Percentiles rank a stretch among this genome's conserved stretches.
Evolutionary conservation across 148 eudicot species (phyloP).

Genomic region (Chenopodium album): DNA sequence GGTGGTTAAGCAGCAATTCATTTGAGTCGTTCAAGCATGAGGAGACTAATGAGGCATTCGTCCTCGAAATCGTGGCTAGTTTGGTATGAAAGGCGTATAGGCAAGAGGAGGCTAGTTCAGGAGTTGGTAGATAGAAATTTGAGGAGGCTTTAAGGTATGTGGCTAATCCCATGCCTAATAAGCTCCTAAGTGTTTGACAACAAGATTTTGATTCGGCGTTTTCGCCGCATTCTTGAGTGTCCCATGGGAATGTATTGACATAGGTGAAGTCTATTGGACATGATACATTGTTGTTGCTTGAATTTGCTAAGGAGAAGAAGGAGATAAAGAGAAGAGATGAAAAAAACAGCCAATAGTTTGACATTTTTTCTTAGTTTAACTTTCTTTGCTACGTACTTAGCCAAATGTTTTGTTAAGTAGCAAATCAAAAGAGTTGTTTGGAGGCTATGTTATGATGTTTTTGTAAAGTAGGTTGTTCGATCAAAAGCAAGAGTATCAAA

Average conservation of each 20-base stretch:
- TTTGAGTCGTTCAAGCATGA: slow-evolving; percentile 36
- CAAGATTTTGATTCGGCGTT: slow-evolving; percentile 33
- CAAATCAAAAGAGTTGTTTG: neutral
- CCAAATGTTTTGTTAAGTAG: neutral
- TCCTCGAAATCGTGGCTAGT: slow-evolving; percentile 21
- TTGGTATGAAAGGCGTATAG: slow-evolving; percentile 28
- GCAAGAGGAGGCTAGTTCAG: slow-evolving; percentile 44
- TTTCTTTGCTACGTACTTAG: neutral
- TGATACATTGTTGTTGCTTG: slow-evolving; percentile 17
- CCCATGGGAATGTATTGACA: slow-evolving; percentile 59
- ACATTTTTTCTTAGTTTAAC: slow-evolving; percentile 7
- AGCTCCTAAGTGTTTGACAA: slow-evolving; percentile 54
- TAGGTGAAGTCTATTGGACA: slow-evolving; percentile 62
- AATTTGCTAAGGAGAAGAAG: slow-evolving; percentile 16
- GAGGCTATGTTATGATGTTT: neutral
- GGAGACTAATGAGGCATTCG: slow-evolving; percentile 27
- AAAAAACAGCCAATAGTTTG: neutral
- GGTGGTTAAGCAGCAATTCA: slow-evolving; percentile 37
- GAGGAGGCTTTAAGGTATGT: slow-evolving; percentile 49
- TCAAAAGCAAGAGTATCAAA: slow-evolving; percentile 21
- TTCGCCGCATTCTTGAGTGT: slow-evolving; percentile 36
- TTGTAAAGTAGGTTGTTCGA: neutral
- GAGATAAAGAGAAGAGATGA: slow-evolving; percentile 25
- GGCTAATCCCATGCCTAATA: slow-evolving; percentile 59
- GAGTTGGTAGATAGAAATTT: slow-evolving; percentile 47